Percentiles rank a stretch among this genome's conserved stretches.
Conservation (phyloP, 768 basidiomycete species). For the Sporobolomyces roseus region DNA sequence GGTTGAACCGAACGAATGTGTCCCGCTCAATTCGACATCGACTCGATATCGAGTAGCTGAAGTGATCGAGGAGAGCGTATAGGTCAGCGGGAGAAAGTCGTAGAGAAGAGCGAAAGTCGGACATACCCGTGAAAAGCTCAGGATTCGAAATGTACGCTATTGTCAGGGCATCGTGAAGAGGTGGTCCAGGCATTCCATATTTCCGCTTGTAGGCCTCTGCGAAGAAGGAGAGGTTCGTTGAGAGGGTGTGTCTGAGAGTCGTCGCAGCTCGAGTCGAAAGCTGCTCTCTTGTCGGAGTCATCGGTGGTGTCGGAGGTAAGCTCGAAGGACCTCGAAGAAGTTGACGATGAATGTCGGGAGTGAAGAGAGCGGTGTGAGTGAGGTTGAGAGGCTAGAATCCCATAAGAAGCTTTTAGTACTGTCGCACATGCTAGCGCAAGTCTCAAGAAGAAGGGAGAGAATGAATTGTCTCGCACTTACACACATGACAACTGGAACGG, state of each 20-base stretch:
- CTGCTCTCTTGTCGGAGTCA: conserved; percentile 33
- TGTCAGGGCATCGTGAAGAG: conserved; percentile 79
- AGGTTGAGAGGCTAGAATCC: conserved; percentile 28
- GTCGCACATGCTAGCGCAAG: too few relatives aligned
- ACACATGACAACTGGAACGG: conserved; percentile 55
- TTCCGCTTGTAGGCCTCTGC: conserved; percentile 62
- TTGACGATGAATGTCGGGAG: conserved; percentile 53
- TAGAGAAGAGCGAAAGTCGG: not conserved
- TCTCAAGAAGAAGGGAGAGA: not conserved
- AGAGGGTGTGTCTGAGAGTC: conserved; percentile 62
- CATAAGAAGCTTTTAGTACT: too few relatives aligned
- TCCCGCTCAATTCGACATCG: conserved; percentile 70
- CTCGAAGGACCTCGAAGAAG: conserved; percentile 54
- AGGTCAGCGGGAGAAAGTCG: not conserved
- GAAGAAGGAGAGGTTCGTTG: conserved; percentile 69
- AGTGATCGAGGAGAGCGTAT: conserved; percentile 53
- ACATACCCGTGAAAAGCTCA: conserved; percentile 56
- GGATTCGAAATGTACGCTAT: conserved; percentile 71
- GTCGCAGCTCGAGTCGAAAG: conserved; percentile 45
- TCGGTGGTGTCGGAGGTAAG: conserved; percentile 31
- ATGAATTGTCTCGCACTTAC: conserved; percentile 2
- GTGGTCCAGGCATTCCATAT: conserved; percentile 80
- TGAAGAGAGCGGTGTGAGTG: conserved; percentile 34
- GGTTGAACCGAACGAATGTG: conserved; percentile 68
- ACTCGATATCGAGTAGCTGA: conserved; percentile 56